Evolutionary conservation across 768 basidiomycete genomes (phyloP).

Genomic region (Lanmaoa rubissima): DNA sequence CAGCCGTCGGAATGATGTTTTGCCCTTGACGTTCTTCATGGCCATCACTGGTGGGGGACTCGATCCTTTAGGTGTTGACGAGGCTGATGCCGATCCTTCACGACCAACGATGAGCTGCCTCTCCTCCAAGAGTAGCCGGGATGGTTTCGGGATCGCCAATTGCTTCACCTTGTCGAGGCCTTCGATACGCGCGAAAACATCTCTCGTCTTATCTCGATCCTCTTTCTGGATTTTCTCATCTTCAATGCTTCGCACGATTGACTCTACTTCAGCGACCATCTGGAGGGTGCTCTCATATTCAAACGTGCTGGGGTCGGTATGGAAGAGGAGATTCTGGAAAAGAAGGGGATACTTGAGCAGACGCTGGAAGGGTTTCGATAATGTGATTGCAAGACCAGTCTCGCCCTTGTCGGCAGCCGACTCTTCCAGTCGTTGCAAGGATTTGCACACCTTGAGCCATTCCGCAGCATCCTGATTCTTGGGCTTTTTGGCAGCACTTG

Average conservation of each 20-base stretch:
- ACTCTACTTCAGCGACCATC: conserved; percentile 97
- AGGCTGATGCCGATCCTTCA: conserved; percentile 20
- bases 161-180: conserved; percentile 93
- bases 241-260: conserved; percentile 93
- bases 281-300: conserved; percentile 95
- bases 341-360: conserved; percentile 95
- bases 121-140: conserved; percentile 85
- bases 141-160: conserved; percentile 86
- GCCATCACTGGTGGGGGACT: conserved; percentile 37
- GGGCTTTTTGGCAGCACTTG: conserved; percentile 65
- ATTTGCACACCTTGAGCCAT: conserved; percentile 75
- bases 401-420: conserved; percentile 83
- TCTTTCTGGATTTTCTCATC: conserved; percentile 98
- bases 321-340: conserved; percentile 95
- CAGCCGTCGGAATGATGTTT: conserved; percentile 84
- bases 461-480: conserved; percentile 80
- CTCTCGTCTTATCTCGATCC: conserved; percentile 91
- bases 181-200: conserved; percentile 94
- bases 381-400: conserved; percentile 89
- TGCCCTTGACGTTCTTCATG: conserved; percentile 66
- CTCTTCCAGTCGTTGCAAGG: conserved; percentile 75
- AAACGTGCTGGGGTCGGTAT: conserved; percentile 94
- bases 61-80: conserved; percentile 24
- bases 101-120: conserved; percentile 46
- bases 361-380: conserved; percentile 97